A percentile compares a stretch with the other conserved stretches of the same genome.
Conservation (phyloP, 129 eudicot genomes). For the Smallanthus sonchifolius region DNA sequence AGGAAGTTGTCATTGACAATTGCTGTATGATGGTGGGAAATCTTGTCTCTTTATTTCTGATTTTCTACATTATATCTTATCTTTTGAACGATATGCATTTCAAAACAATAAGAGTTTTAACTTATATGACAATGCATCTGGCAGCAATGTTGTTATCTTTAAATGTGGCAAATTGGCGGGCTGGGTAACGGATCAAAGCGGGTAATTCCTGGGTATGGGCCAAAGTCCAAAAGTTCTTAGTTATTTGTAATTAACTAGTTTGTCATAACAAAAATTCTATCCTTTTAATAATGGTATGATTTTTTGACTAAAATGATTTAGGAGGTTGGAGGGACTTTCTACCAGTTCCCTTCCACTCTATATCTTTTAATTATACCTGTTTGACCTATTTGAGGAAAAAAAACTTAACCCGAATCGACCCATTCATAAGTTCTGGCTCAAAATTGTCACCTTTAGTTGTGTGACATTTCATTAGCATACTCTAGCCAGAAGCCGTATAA, state of each 20-base stretch:
- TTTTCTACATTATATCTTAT: neutral
- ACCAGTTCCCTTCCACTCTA: neutral
- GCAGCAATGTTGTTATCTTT: neutral
- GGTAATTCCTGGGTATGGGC: neutral
- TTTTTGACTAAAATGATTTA: neutral
- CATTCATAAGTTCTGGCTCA: neutral
- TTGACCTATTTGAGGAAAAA: neutral
- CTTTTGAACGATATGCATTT: conserved; percentile 12
- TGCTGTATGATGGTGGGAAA: conserved; percentile 89
- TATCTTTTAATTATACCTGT: neutral
- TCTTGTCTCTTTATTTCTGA: neutral
- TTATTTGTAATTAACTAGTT: neutral
- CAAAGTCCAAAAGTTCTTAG: neutral
- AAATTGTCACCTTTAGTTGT: neutral
- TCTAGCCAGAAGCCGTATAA: neutral
- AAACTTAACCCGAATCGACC: neutral
- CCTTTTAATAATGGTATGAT: neutral
- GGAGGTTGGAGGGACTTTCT: neutral
- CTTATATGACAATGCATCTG: neutral
- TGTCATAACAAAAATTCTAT: neutral
- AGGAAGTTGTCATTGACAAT: conserved; percentile 96
- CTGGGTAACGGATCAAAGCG: neutral
- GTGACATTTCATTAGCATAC: neutral
- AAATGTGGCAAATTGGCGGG: neutral
- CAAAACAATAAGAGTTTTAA: conserved; percentile 1